Evolutionary conservation across 768 basidiomycete genomes (phyloP), one percentile per base, ranked within the genome.

Genomic region (Hypholoma fasciculare): DNA sequence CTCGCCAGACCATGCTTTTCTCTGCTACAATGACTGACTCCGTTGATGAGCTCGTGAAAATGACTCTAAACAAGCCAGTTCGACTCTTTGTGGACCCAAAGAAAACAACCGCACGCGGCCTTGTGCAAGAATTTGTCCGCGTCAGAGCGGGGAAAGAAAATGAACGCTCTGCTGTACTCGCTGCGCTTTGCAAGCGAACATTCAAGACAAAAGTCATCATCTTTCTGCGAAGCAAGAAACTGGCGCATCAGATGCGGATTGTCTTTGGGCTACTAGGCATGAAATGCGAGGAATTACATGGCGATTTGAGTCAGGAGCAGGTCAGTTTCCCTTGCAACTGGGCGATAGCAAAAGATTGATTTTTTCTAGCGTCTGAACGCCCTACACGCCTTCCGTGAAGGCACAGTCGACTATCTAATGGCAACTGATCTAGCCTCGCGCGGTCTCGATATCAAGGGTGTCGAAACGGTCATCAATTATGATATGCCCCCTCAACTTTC

Each of bases 21-120:
- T 97, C 95, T 0, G 97, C 97, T 2, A 99, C 97, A 1, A 98
- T 98, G 91, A 98, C 96, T 4, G 97, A 99, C 72, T 90, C 91
- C 1, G 90, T 98, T 8, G 93, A 97, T 65, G 89, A 95, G 67
- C 83, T 99, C 49, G 91, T 98, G 57, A 88, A 87, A 67, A 89
- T 98, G 82, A 93, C 92, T 12, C 76, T 98, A 49, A 90, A 94
- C 71, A 94, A 90, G 70, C 97, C 97, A 5, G 92, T 96, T 8
- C 84, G 96, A 44, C 80, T 98, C 34, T 98, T 98, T 70, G 96
- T 99, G 19, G 97, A 98, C 68, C 94, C 94, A 7, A 95, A 96
- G 70, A 85, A 89, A 57, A 87, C 82, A 30, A 94, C 91, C 0
- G 95, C 96, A 13, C 84, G 85, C 46, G 89, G 90, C 13, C 82